Conservation (phyloP, 345 rosid genomes). For the Hirschfeldia incana region DNA sequence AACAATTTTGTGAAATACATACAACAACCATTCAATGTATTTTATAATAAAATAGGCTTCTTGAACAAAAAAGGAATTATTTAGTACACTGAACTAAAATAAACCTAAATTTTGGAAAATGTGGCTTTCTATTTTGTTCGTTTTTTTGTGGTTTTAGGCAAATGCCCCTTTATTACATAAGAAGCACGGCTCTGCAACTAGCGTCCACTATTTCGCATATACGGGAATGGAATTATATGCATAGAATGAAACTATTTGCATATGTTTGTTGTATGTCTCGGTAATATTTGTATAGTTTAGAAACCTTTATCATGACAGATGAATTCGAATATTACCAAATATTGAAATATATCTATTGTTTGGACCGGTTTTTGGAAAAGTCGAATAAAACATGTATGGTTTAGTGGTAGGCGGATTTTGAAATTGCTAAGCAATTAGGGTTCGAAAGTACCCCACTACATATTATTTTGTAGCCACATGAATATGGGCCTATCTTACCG, state of each 20-base stretch:
- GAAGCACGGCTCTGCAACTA: background rate
- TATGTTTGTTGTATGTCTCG: background rate
- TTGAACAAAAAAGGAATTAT: background rate
- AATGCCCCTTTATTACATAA: background rate
- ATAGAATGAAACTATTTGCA: background rate
- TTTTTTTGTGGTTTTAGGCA: background rate
- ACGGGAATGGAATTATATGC: background rate
- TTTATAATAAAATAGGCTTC: background rate
- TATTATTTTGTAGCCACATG: too few relatives aligned
- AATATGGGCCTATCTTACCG: too few relatives aligned
- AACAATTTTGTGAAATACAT: background rate
- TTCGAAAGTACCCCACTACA: too few relatives aligned
- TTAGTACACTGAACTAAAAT: background rate
- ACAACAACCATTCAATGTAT: background rate
- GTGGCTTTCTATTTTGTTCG: background rate
- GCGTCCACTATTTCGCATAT: background rate
- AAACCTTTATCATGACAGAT: background rate
- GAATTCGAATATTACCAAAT: background rate
- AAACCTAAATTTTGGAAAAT: background rate
- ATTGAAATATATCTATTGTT: background rate
- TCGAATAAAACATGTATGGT: too few relatives aligned
- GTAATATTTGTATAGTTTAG: background rate
- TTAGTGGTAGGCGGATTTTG: too few relatives aligned
- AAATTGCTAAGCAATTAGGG: too few relatives aligned
- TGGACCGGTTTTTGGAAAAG: too few relatives aligned